These are phyloP conservation scores for Bidens hawaiensis DNA, from an alignment of 140 eudicot genomes.

Conservation along the genomic window DNA sequence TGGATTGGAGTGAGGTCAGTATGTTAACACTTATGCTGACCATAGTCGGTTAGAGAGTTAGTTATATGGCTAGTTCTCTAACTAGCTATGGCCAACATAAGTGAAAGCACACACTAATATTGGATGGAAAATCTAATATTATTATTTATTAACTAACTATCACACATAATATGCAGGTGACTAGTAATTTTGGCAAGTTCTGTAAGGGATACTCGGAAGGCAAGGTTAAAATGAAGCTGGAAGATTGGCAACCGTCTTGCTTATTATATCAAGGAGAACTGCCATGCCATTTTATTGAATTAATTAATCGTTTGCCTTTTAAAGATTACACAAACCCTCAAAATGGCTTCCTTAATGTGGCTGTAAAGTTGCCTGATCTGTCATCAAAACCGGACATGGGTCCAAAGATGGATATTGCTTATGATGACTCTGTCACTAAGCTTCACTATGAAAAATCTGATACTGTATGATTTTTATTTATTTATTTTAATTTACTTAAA, in stretches of 20 bases:
- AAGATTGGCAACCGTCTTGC: constrained; percentile 55
- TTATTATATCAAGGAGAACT: constrained; percentile 36
- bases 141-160: neutral
- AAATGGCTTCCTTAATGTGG: constrained; percentile 50
- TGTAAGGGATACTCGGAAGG: constrained; percentile 30
- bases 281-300: constrained; percentile 59
- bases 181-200: constrained; percentile 34
- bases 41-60: too few relatives aligned
- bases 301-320: constrained; percentile 47
- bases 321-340: constrained; percentile 56
- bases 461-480: constrained; percentile 47
- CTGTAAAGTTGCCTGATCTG: constrained; percentile 32
- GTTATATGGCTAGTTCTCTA: too few relatives aligned
- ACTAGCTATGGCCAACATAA: too few relatives aligned
- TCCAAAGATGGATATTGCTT: constrained; percentile 60
- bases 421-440: constrained; percentile 60
- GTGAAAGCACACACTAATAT: too few relatives aligned
- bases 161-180: constrained; percentile 31
- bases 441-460: constrained; percentile 62
- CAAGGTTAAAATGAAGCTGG: constrained; percentile 33
- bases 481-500: neutral
- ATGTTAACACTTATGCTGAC: too few relatives aligned
- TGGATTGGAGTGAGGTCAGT: constrained; percentile 51
- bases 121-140: neutral
- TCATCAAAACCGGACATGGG: constrained; percentile 53